A percentile compares a stretch with the other conserved stretches of the same genome.
Evolutionary conservation across 1,284 basidiomycete genomes (phyloP).

Genomic region (Papiliotrema nemorosa): DNA sequence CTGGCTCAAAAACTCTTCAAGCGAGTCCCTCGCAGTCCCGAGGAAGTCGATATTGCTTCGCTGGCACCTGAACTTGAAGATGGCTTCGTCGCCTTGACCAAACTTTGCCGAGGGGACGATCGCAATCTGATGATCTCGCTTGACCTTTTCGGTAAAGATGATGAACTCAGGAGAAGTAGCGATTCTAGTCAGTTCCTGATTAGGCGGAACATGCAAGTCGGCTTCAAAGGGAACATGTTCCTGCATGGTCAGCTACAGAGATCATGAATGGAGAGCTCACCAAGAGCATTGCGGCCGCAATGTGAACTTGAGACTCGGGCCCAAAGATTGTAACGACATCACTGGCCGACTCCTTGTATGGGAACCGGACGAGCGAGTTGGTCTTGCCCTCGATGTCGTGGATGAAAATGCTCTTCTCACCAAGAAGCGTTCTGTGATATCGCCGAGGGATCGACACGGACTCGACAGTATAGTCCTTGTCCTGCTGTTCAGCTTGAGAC

Average conservation of each 20-base stretch:
- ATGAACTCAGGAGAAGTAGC: constrained; percentile 75
- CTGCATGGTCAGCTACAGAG: constrained; percentile 50
- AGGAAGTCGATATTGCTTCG: constrained; percentile 90
- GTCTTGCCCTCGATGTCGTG: constrained; percentile 96
- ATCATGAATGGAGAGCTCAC: constrained; percentile 12
- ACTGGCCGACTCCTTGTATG: constrained; percentile 89
- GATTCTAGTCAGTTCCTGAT: constrained; percentile 69
- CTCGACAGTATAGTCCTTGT: constrained; percentile 95
- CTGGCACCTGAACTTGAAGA: constrained; percentile 92
- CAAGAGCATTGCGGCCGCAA: constrained; percentile 91
- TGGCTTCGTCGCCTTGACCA: constrained; percentile 65
- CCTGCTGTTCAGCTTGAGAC: constrained; percentile 53
- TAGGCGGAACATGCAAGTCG: constrained; percentile 85
- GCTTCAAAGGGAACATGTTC: constrained; percentile 97
- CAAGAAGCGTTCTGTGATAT: constrained; percentile 90
- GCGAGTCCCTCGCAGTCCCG: constrained; percentile 79
- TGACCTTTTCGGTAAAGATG: constrained; percentile 76
- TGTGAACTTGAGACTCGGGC: constrained; percentile 93
- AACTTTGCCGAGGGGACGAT: constrained; percentile 63
- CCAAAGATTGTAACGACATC: constrained; percentile 81
- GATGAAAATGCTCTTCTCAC: constrained; percentile 95
- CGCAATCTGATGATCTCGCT: constrained; percentile 88
- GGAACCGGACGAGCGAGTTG: constrained; percentile 89
- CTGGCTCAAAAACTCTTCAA: constrained; percentile 85
- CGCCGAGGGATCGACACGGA: constrained; percentile 87